Conservation (phyloP, 1,284 basidiomycete species). For the Cryptococcus wingfieldii region DNA sequence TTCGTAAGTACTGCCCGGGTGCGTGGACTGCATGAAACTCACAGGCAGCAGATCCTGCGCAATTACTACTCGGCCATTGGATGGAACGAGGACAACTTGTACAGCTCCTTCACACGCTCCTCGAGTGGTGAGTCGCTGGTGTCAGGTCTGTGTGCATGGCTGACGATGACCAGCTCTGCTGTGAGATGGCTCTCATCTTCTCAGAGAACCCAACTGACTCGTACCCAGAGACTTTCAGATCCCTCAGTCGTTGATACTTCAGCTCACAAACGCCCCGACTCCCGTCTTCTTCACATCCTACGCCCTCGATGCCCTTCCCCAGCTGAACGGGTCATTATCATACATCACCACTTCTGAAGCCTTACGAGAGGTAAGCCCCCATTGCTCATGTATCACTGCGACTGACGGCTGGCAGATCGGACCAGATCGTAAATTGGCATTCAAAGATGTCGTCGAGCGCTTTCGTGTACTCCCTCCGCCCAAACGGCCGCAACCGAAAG, state of each 20-base stretch:
- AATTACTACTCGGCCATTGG: conserved; percentile 80
- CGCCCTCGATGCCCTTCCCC: conserved; percentile 84
- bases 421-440: conserved; percentile 66
- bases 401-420: conserved; percentile 38
- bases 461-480: conserved; percentile 78
- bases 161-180: background rate
- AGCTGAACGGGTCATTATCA: conserved; percentile 83
- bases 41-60: conserved; percentile 15
- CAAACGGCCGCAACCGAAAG: conserved; percentile 64
- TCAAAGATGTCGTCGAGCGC: conserved; percentile 82
- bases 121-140: conserved; percentile 64
- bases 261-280: conserved; percentile 89
- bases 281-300: conserved; percentile 85
- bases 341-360: conserved; percentile 88
- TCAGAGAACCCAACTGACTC: background rate
- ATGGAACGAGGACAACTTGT: conserved; percentile 95
- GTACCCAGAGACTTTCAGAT: conserved; percentile 36
- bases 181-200: background rate
- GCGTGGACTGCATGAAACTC: background rate
- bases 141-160: background rate
- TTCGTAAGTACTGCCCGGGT: conserved; percentile 4
- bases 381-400: background rate
- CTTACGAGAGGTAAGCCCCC: conserved; percentile 57
- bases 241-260: conserved; percentile 41
- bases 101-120: conserved; percentile 81